A percentile compares a stretch with the other conserved stretches of the same genome.
These are phyloP conservation scores for Hymenoscyphus infarciens DNA, from an alignment of 2,329 filamentous ascomycete genomes.

Conservation along the genomic window DNA sequence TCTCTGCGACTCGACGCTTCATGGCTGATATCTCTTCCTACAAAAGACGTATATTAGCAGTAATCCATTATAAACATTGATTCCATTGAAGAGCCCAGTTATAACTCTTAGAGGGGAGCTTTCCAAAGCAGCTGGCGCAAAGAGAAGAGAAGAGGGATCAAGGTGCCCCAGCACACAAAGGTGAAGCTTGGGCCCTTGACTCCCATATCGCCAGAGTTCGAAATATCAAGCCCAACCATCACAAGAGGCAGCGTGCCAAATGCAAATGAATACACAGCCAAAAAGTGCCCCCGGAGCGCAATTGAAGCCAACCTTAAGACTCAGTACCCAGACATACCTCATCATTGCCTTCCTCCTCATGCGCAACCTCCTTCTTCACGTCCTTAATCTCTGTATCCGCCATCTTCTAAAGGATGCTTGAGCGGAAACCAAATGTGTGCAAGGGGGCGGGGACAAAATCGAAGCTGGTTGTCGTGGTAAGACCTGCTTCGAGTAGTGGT, in stretches of 20 bases:
- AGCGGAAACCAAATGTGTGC: not conserved
- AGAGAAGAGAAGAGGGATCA: not conserved
- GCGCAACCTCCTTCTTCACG: slow-evolving; percentile 29
- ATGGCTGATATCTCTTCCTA: slow-evolving; percentile 80
- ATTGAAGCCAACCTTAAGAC: not conserved
- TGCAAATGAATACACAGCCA: not conserved
- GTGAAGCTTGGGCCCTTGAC: not conserved
- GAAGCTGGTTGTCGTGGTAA: not conserved
- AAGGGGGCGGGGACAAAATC: not conserved
- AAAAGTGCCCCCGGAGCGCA: not conserved
- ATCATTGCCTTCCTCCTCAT: slow-evolving; percentile 34
- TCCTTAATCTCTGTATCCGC: slow-evolving; percentile 30
- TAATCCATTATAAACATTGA: not conserved
- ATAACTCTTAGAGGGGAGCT: not conserved
- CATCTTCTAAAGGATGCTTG: slow-evolving; percentile 23
- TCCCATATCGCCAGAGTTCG: not conserved
- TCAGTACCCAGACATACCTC: slow-evolving; percentile 27
- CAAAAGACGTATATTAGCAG: not conserved
- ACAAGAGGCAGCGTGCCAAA: not conserved
- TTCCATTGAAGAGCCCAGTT: not conserved
- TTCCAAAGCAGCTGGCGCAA: not conserved
- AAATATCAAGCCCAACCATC: not conserved
- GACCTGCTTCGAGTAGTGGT: slow-evolving; percentile 6
- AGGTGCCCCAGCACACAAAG: not conserved
- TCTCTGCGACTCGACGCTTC: slow-evolving; percentile 83